These are phyloP conservation scores for Leucaena leucocephala DNA, from an alignment of 306 rosid genomes.

Conservation along the genomic window DNA sequence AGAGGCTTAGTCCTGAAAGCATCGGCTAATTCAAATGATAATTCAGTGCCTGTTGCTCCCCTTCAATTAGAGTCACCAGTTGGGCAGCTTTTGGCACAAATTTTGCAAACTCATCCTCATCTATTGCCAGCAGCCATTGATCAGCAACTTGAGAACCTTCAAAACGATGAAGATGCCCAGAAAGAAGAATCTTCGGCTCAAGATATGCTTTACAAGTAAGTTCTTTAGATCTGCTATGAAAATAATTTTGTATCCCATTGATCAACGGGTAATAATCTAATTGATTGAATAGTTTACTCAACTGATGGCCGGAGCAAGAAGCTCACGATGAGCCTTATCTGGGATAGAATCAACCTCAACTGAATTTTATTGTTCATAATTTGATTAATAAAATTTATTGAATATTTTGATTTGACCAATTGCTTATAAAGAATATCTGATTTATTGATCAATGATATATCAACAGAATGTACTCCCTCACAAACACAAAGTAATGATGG, in stretches of 20 bases:
- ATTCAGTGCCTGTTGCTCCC: slow-evolving; percentile 69
- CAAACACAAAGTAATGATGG: not conserved
- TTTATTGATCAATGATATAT: not conserved
- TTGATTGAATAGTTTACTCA: not conserved
- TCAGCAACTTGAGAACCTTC: slow-evolving; percentile 93
- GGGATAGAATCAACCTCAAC: not conserved
- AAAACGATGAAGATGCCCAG: slow-evolving; percentile 57
- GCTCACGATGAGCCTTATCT: not conserved
- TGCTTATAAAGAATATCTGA: not conserved
- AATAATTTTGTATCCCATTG: not conserved
- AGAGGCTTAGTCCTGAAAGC: slow-evolving; percentile 71
- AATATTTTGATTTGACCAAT: not conserved
- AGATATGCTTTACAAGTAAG: slow-evolving; percentile 79
- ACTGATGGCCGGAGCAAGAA: not conserved
- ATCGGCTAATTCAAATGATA: slow-evolving; percentile 63
- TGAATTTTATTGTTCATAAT: not conserved
- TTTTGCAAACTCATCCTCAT: slow-evolving; percentile 88
- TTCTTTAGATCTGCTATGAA: slow-evolving; percentile 6
- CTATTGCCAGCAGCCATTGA: slow-evolving; percentile 79
- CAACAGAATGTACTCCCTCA: not conserved
- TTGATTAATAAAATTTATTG: not conserved
- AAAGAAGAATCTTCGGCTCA: slow-evolving; percentile 49
- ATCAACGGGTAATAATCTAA: not conserved
- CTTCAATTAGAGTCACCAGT: slow-evolving; percentile 78
- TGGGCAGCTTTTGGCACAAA: slow-evolving; percentile 90